Evolutionary conservation across 208 protist genomes (phyloP).

Genomic region (Wallacemonas collosoma): DNA sequence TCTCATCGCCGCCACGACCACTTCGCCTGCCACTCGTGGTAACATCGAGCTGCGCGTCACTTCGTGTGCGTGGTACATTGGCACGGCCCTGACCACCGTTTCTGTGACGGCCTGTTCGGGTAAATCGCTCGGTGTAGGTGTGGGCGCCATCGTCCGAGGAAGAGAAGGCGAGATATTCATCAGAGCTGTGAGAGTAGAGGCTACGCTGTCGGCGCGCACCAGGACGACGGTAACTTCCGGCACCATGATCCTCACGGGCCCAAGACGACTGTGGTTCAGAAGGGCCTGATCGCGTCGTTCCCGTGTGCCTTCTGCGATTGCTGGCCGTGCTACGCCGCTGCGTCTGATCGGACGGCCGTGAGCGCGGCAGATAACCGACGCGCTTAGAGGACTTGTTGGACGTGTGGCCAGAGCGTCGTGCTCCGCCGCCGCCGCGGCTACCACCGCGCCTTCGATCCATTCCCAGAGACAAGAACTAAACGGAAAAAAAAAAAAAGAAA

Average conservation of each 20-base stretch:
- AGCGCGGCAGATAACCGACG: not conserved
- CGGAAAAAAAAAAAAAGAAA: slow-evolving; percentile 10
- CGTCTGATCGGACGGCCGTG: not conserved
- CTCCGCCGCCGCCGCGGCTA: not conserved
- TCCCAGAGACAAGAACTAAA: too few relatives aligned
- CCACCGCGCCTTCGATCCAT: not conserved
- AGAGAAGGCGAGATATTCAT: slow-evolving; percentile 3
- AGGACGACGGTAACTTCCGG: not conserved
- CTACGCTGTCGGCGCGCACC: not conserved
- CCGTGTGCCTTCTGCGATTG: too few relatives aligned
- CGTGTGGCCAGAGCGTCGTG: not conserved
- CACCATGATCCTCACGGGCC: not conserved
- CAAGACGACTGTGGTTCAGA: not conserved
- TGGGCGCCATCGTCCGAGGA: not conserved
- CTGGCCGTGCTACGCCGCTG: not conserved
- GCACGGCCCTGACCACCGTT: too few relatives aligned
- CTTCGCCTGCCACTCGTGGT: not conserved
- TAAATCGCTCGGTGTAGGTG: not conserved
- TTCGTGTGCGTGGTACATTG: not conserved
- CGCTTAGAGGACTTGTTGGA: not conserved
- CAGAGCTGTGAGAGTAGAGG: slow-evolving; percentile 5
- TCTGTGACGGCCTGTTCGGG: not conserved
- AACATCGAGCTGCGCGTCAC: not conserved
- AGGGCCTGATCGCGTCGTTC: not conserved
- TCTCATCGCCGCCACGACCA: not conserved